These are phyloP conservation scores for Excoecaria agallocha DNA, from an alignment of 345 rosid genomes.

Conservation along the genomic window DNA sequence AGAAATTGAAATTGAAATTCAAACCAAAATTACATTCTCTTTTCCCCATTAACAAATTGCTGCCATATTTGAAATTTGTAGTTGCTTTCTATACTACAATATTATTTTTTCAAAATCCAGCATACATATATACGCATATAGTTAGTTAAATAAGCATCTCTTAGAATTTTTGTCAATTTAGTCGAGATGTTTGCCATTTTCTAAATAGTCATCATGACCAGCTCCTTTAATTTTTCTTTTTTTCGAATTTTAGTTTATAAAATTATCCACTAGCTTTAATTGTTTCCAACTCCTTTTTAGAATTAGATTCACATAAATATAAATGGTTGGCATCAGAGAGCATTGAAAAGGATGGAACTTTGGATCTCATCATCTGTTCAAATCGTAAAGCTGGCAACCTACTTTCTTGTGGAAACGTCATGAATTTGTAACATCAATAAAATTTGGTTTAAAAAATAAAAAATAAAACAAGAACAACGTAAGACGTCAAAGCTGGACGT, in stretches of 20 bases:
- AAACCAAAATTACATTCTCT: background rate
- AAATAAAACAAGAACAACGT: no score
- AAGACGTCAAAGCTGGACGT: no score
- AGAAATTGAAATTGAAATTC: slow-evolving; percentile 5
- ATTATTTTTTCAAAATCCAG: background rate
- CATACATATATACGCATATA: no score
- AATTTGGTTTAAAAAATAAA: no score
- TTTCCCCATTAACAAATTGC: slow-evolving; percentile 1
- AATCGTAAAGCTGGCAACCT: slow-evolving; percentile 22
- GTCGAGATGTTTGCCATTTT: slow-evolving; percentile 14
- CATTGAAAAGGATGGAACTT: slow-evolving; percentile 8
- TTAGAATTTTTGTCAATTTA: slow-evolving; percentile 1
- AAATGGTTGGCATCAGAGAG: background rate
- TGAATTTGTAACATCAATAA: no score
- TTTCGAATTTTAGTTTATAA: no score
- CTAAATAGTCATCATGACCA: slow-evolving; percentile 1
- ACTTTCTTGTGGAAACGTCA: slow-evolving; percentile 15
- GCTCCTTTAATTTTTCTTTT: background rate
- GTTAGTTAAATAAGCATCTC: no score
- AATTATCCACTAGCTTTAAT: no score
- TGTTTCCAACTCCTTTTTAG: no score
- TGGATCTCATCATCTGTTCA: slow-evolving; percentile 4
- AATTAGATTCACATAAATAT: no score
- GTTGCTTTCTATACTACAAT: background rate
- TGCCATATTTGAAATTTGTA: slow-evolving; percentile 1